Conservation (phyloP, 2,329 filamentous ascomycete genomes). For the Thermomyces lanuginosus region DNA sequence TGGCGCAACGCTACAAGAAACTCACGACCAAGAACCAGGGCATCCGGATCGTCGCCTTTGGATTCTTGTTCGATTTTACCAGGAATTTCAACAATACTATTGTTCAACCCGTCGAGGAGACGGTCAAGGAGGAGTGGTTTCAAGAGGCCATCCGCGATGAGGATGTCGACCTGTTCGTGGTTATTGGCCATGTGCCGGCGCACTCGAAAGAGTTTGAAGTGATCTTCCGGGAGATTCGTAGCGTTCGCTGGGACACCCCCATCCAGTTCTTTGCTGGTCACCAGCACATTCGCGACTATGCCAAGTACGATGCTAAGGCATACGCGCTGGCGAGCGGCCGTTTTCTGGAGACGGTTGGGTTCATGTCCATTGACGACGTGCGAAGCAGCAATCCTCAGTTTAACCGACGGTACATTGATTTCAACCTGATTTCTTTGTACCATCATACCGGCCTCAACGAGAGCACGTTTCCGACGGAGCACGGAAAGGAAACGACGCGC, state of each 20-base stretch:
- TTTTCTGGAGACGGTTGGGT: conserved; percentile 91
- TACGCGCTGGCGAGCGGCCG: conserved; percentile 72
- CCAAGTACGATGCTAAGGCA: conserved; percentile 59
- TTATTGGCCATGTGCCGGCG: conserved; percentile 71
- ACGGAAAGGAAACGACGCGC: conserved; percentile 54
- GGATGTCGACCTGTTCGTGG: conserved; percentile 72
- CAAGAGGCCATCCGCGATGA: conserved; percentile 61
- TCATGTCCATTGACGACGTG: conserved; percentile 66
- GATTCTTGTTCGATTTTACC: conserved; percentile 88
- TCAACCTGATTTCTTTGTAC: conserved; percentile 71
- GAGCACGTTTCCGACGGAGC: conserved; percentile 56
- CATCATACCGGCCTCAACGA: conserved; percentile 62
- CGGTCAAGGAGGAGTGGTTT: conserved; percentile 77
- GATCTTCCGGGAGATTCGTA: conserved; percentile 64
- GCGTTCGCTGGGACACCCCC: conserved; percentile 60
- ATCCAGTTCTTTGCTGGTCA: conserved; percentile 90
- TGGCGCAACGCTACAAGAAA: conserved; percentile 69
- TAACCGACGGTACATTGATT: conserved; percentile 75
- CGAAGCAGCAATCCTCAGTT: conserved; percentile 41
- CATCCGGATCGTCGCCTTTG: conserved; percentile 71
- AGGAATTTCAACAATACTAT: conserved; percentile 82
- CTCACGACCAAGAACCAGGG: conserved; percentile 85
- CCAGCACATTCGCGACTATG: conserved; percentile 72
- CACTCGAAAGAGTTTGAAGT: conserved; percentile 62
- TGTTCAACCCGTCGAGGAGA: conserved; percentile 63